Evolutionary conservation across 225 moss, liverwort and hornwort species (phyloP).

Genomic region (Anthoceros angustus): DNA sequence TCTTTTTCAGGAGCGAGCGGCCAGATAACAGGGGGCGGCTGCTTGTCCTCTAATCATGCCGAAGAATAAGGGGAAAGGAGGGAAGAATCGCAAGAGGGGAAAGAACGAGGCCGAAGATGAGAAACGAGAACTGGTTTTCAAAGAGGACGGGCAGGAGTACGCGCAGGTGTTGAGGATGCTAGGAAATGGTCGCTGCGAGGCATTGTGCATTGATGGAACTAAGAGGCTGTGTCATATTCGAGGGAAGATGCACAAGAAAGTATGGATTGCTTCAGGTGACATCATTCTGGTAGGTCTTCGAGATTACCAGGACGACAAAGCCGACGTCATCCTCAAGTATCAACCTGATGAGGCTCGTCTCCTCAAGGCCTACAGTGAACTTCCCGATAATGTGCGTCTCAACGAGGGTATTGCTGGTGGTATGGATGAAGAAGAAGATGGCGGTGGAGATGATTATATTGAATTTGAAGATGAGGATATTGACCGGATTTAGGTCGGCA

Average conservation of each 20-base stretch:
- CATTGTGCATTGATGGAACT: conserved; percentile 51
- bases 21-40: too few species aligned
- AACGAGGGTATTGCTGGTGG: conserved; percentile 61
- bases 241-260: conserved; percentile 75
- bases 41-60: conserved; percentile 16
- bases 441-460: conserved; percentile 42
- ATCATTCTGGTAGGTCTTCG: conserved; percentile 48
- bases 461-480: conserved; percentile 61
- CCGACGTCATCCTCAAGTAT: conserved; percentile 51
- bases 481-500: conserved; percentile 24
- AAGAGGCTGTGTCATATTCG: conserved; percentile 53
- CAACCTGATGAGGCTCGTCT: conserved; percentile 42
- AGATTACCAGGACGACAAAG: conserved; percentile 56
- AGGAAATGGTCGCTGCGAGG: conserved; percentile 51
- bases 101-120: conserved; percentile 70
- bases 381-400: conserved; percentile 48
- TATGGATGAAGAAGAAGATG: conserved; percentile 53
- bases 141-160: conserved; percentile 65
- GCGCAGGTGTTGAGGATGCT: conserved; percentile 59
- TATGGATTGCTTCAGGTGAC: conserved; percentile 56
- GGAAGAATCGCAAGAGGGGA: conserved; percentile 58
- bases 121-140: conserved; percentile 59
- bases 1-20: too few species aligned
- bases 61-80: conserved; percentile 80
- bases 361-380: conserved; percentile 42